Conservation (phyloP, 2,329 filamentous ascomycete genomes). For the Penicillium sp. region DNA sequence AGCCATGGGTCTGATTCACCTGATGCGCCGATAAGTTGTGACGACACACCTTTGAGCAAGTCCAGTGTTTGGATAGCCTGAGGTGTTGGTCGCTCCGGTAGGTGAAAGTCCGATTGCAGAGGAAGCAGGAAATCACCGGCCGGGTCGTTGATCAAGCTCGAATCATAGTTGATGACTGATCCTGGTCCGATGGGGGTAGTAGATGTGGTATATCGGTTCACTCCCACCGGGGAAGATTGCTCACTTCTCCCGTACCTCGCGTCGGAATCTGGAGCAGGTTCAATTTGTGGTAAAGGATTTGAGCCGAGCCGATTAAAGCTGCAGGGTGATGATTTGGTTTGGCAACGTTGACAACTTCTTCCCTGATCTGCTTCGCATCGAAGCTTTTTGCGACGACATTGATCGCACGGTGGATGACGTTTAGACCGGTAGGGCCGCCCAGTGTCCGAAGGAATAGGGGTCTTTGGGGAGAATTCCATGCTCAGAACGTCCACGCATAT, state of each 20-base stretch:
- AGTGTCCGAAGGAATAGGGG: background rate
- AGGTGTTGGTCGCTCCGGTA: constrained; percentile 7
- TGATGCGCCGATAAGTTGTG: constrained; percentile 30
- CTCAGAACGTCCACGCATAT: background rate
- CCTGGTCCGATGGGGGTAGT: background rate
- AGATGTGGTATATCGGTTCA: background rate
- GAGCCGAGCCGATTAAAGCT: background rate
- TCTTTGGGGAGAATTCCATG: background rate
- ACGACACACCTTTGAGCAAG: constrained; percentile 22
- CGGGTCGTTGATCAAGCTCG: background rate
- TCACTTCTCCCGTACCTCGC: background rate
- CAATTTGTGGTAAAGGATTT: background rate
- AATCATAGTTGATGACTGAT: background rate
- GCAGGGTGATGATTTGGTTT: background rate
- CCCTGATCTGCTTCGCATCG: constrained; percentile 13
- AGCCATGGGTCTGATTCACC: constrained; percentile 37
- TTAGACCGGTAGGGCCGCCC: constrained; percentile 27
- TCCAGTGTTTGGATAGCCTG: constrained; percentile 25
- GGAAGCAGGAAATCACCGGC: background rate
- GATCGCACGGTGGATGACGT: constrained; percentile 23
- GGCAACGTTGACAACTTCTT: constrained; percentile 6
- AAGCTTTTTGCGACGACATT: constrained; percentile 25
- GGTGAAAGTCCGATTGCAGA: constrained; percentile 1
- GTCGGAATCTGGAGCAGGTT: background rate
- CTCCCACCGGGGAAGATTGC: background rate